Evolutionary conservation across 306 rosid genomes (phyloP).

Genomic region (Medicago lupulina): DNA sequence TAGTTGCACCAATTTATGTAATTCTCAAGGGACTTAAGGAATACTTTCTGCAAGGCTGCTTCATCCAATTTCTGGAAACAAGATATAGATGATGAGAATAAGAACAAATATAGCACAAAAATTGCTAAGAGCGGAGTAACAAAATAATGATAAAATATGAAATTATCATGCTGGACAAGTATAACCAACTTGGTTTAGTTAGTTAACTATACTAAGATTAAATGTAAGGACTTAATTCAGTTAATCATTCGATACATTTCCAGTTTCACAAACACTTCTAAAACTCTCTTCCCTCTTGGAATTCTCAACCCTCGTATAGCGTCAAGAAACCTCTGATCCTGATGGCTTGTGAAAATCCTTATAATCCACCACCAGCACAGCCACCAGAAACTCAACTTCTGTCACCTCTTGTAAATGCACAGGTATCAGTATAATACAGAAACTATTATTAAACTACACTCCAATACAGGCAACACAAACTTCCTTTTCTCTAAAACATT

Average conservation of each 20-base stretch:
- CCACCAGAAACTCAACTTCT: background rate
- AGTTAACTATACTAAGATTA: background rate
- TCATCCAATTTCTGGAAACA: constrained; percentile 78
- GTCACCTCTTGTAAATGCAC: background rate
- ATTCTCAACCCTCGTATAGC: background rate
- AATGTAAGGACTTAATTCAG: background rate
- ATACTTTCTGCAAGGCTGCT: constrained; percentile 65
- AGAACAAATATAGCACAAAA: background rate
- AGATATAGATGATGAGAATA: constrained; percentile 35
- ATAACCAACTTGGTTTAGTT: background rate
- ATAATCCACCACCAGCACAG: background rate
- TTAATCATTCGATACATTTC: background rate
- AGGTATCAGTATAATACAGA: background rate
- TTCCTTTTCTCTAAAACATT: background rate
- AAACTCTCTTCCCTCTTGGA: background rate
- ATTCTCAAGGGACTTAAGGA: constrained; percentile 81
- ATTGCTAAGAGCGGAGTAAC: background rate
- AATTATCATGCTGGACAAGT: background rate
- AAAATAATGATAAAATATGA: constrained; percentile 4
- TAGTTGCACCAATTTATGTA: constrained; percentile 86
- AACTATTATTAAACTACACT: background rate
- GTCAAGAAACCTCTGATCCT: constrained; percentile 9
- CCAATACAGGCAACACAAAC: constrained; percentile 7
- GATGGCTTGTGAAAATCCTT: constrained; percentile 2
- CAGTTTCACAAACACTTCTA: background rate